Percentiles rank a stretch among this genome's conserved stretches.
Evolutionary conservation across 768 basidiomycete genomes (phyloP).

Genomic region (Leccinum ochraceum): DNA sequence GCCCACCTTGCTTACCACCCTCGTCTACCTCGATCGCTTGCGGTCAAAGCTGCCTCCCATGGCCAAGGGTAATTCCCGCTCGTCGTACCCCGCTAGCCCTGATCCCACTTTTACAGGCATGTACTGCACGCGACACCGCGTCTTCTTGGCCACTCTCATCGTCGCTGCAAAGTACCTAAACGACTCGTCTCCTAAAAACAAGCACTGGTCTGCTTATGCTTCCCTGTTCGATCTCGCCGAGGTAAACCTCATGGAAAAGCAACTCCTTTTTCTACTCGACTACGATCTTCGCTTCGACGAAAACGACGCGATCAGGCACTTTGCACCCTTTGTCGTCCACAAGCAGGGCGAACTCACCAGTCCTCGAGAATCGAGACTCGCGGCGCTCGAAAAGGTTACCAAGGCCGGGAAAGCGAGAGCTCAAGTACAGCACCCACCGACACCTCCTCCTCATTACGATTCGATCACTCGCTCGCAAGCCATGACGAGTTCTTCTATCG

Average conservation of each 20-base stretch:
- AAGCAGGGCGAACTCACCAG: slow-evolving; percentile 20
- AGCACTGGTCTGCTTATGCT: slow-evolving; percentile 86
- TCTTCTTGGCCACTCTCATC: slow-evolving; percentile 95
- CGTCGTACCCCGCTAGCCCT: slow-evolving; percentile 9
- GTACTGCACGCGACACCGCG: slow-evolving; percentile 90
- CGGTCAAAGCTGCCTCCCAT: slow-evolving; percentile 75
- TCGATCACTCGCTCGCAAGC: slow-evolving; percentile 22
- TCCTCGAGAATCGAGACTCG: slow-evolving; percentile 46
- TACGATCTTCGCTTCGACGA: slow-evolving; percentile 92
- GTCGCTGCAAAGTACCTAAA: slow-evolving; percentile 97
- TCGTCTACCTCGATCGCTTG: slow-evolving; percentile 90
- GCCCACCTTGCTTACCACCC: slow-evolving; percentile 84
- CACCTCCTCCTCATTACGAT: slow-evolving; percentile 46
- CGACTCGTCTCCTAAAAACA: slow-evolving; percentile 94
- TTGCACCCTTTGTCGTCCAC: slow-evolving; percentile 64
- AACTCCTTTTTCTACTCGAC: slow-evolving; percentile 89
- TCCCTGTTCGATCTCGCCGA: slow-evolving; percentile 72
- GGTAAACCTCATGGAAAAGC: slow-evolving; percentile 97
- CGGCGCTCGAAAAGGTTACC: slow-evolving; percentile 55
- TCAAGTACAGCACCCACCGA: slow-evolving; percentile 44
- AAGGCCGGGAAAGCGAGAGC: slow-evolving; percentile 56
- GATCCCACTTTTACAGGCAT: slow-evolving; percentile 46
- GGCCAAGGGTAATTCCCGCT: slow-evolving; percentile 69
- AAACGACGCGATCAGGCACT: slow-evolving; percentile 67
- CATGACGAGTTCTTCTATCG: slow-evolving; percentile 38